Base-by-base conservation (phyloP, 192 early-diverging fungal species). In the Podila epicladia region DNA sequence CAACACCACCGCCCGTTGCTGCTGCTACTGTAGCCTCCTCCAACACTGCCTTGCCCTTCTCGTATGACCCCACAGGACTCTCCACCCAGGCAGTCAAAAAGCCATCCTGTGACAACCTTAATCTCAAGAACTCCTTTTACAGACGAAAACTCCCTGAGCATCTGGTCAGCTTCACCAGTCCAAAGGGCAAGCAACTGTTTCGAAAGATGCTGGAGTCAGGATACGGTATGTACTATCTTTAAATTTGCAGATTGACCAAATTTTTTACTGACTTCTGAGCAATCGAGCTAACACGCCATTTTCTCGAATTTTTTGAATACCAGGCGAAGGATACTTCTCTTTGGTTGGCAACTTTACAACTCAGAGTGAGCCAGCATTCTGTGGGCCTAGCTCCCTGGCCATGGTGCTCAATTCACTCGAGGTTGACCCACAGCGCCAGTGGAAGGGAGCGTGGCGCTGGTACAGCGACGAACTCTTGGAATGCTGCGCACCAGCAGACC, bases 321-420 rank as follows among this genome's bases (percentile, higher is more conserved):
- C 45, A 80, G 77, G 94, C 20, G 96, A 98, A 74, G 91, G 92
- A 7, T 98, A 93, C 71, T 96, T 97, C 63, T 88, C 91, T 33
- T 86, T 98, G 20, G 91, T 92, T 20, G 95, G 94, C 15, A 95
- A 96, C 78, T 96, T 97, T 74, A 94, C 95, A 17, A 94, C 91
- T 32, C 97, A 98, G 86, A 91, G 89, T 28, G 95, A 97, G 64
- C 97, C 96, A 0, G 94, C 92, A 26, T 94, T 84, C 48, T 98
- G 97, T 86, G 96, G 96, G 3, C 91, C 95, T 5, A 92, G 93
- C 69, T 95, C 95, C 48, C 84, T 97, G 64, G 93, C 95, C 57
- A 97, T 97, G 92, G 96, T 97, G 8, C 85, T 98, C 12, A 98
- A 97, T 74, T 95, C 97, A 9, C 86, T 98, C 31, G 90, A 93